These are phyloP conservation scores for Pleurotus sapidus DNA, from an alignment of 768 basidiomycete genomes.

Conservation along the genomic window DNA sequence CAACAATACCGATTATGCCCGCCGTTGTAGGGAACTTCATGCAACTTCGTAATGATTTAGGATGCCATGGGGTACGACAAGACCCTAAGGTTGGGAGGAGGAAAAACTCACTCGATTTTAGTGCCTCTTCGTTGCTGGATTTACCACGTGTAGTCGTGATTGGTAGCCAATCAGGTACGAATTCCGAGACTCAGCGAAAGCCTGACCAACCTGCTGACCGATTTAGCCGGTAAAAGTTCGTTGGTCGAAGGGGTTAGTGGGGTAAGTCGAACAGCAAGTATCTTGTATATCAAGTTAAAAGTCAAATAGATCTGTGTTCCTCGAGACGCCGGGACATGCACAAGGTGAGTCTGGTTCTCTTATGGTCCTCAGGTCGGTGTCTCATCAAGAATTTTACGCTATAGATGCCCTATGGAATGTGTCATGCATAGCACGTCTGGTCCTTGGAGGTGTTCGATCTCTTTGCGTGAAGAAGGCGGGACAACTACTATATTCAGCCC, in stretches of 20 bases:
- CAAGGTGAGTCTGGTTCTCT: constrained; percentile 32
- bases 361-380: neutral
- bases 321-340: constrained; percentile 60
- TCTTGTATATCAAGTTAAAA: neutral
- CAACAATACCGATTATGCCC: constrained; percentile 33
- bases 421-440: constrained; percentile 37
- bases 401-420: constrained; percentile 54
- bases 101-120: constrained; percentile 12
- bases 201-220: neutral
- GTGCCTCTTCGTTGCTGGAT: constrained; percentile 35
- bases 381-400: neutral
- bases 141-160: constrained; percentile 55
- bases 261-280: constrained; percentile 26
- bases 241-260: constrained; percentile 57
- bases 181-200: neutral
- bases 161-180: constrained; percentile 52
- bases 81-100: neutral
- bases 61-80: constrained; percentile 34
- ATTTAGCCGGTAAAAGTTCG: constrained; percentile 56
- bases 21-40: constrained; percentile 37
- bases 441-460: constrained; percentile 43
- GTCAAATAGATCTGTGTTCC: constrained; percentile 52
- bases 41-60: constrained; percentile 33
- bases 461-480: constrained; percentile 31
- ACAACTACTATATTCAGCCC: constrained; percentile 34